Base-by-base conservation (phyloP, 2,329 filamentous ascomycete genomes). In the Madurella mycetomatis region DNA sequence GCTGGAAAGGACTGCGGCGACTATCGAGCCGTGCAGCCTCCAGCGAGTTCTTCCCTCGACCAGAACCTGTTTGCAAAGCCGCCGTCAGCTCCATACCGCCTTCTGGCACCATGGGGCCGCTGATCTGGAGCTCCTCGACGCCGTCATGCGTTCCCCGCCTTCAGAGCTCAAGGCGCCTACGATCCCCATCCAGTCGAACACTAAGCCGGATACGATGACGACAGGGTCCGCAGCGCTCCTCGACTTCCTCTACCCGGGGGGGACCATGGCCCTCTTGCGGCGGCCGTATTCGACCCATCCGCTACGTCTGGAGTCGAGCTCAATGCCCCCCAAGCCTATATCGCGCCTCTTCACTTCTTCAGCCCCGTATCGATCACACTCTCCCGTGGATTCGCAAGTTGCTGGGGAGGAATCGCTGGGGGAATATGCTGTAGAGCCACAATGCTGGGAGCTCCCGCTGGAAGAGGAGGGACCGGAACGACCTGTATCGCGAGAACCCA, bases 1-100 rank as follows among this genome's bases (percentile, higher is more conserved):
- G 79, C 76, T 83, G 64, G 80, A 83, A 73, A 77, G 79, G 74
- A 80, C 79, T 53, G 77, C 78, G 41, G 74, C 76, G 57, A 74
- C 72, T 67, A 69, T 83, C 69, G 80, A 83, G 75, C 75, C 79
- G 68, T 77, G 77, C 71, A 73, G 73, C 61, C 71, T 82, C 66
- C 77, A 78, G 67, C 74, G 78, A 68, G 73, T 79, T 57, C 70
- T 82, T 53, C 73, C 75, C 39, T 63, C 70, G 43, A 63, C 68
- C 44, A 65, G 70, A 17, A 62, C 64, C 49, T 65, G 68, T 46
- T 62, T 75, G 37, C 73, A 71, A 59, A 72, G 65, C 58, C 69
- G 68, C 53, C 73, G 74, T 53, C 71, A 70, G 48, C 71, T 82
- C 47, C 77, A 75, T 46, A 74, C 74, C 12, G 66, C 72, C 40